Evolutionary conservation across 75 land plant genomes (phyloP).

Genomic region (Pinus albicaulis): DNA sequence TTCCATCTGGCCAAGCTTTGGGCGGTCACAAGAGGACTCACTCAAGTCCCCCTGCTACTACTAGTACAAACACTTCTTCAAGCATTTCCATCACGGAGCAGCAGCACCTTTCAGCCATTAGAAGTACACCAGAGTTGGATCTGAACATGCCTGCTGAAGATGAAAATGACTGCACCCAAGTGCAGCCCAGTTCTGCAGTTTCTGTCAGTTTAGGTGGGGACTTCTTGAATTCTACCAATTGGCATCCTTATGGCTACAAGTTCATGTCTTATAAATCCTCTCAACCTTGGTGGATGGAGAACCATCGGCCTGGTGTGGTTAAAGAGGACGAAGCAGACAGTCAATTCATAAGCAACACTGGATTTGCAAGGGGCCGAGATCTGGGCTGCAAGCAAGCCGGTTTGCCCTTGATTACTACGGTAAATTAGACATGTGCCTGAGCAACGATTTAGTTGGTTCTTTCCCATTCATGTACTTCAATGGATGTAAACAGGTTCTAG

Average conservation of each 20-base stretch:
- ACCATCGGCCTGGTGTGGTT: not conserved
- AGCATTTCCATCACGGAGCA: constrained; percentile 5
- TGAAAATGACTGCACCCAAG: constrained; percentile 22
- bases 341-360: no score
- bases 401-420: not conserved
- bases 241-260: not conserved
- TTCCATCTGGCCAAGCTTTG: constrained; percentile 62
- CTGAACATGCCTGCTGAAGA: constrained; percentile 53
- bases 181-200: not conserved
- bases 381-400: not conserved
- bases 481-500: no score
- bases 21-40: constrained; percentile 73
- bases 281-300: not conserved
- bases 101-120: not conserved
- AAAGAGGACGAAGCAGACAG: not conserved
- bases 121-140: constrained; percentile 27
- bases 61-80: not conserved
- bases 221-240: no score
- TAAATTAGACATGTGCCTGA: not conserved
- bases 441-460: no score
- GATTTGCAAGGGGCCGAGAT: not conserved
- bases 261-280: not conserved
- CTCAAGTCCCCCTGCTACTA: not conserved
- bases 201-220: not conserved
- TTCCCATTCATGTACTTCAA: no score